Evolutionary conservation across 2,329 filamentous ascomycete species (phyloP), one percentile per base, ranked within the genome.

Genomic region (Aspergillus sp.): DNA sequence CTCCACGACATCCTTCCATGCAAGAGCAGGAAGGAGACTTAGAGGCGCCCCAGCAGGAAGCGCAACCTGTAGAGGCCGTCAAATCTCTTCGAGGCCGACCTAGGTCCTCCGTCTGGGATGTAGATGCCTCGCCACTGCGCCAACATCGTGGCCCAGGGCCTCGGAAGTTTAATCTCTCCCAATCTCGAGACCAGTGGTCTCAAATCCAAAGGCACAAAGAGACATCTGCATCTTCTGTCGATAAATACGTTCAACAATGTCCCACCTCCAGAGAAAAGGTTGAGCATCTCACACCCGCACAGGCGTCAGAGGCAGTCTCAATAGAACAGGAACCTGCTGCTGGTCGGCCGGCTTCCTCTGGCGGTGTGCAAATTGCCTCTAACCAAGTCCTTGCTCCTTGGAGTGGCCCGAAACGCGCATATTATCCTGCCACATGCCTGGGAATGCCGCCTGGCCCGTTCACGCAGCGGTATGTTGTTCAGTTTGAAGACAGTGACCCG

Each of bases 341-440:
- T 33, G 27, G 29, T 33, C 42, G 49, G n/a, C 19, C 19, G 19
- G 34, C 38, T 19, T 33, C 42, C n/a, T 46, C 46, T 29, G 56
- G 60, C 8, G 48, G 55, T 26, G 7, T 46, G 5, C 54, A 67
- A 7, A 53, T 73, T 27, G 66, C 70, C 8, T 73, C 73, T 4
- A 75, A 77, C 45, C 72, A 80, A 50, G 72, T 83, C 0, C 72
- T 82, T 51, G 79, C 80, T 5, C 68, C 71, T 29, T 83, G 80
- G 72, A 79, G 73, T 52, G 74, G 75, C 19, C 68, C 68, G n/a
- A 73, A 68, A 42, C 72, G 73, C 45, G 70, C 66, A n/a, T 83
- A 76, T 57, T 81, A 80, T 57, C 78, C 80, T 42, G 80, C 77
- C 6, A 78, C 73, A n/a, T 82, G 74, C 54, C 60, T 81, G 32